A percentile compares a stretch with the other conserved stretches of the same genome.
Evolutionary conservation across 2,329 filamentous ascomycete genomes (phyloP).

Genomic region (Aureobasidium uvarum): DNA sequence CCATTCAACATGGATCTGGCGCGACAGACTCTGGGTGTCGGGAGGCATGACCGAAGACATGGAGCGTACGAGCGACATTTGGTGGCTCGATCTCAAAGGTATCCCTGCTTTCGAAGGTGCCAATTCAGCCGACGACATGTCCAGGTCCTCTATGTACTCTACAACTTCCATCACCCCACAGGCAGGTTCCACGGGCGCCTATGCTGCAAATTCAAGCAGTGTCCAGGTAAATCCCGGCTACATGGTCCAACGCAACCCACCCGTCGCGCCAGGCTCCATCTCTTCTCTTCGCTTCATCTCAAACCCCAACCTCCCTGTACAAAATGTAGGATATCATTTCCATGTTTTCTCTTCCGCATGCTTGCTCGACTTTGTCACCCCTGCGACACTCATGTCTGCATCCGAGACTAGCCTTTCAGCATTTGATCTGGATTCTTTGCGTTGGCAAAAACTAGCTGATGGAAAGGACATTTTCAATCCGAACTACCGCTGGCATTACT

Average conservation of each 20-base stretch:
- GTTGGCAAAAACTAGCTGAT: conserved; percentile 94
- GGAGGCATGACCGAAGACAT: conserved; percentile 93
- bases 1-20: conserved; percentile 91
- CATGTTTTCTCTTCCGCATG: conserved; percentile 92
- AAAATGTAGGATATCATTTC: conserved; percentile 90
- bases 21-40: conserved; percentile 92
- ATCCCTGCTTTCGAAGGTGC: conserved; percentile 69
- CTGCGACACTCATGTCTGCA: conserved; percentile 79
- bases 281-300: conserved; percentile 88
- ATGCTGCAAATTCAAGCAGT: conserved; percentile 70
- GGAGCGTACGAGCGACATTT: conserved; percentile 94
- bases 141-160: conserved; percentile 29
- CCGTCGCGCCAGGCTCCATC: conserved; percentile 76
- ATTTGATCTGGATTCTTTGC: conserved; percentile 78
- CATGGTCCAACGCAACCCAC: conserved; percentile 47
- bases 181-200: conserved; percentile 49
- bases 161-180: conserved; percentile 37
- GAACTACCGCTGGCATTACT: conserved; percentile 98
- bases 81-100: conserved; percentile 95
- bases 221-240: conserved; percentile 55
- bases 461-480: conserved; percentile 89
- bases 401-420: conserved; percentile 89
- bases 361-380: conserved; percentile 90
- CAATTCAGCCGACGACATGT: conserved; percentile 34
- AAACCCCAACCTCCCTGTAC: conserved; percentile 79